phyloP scores from a whole-genome alignment of 345 rosid species.

The Jatropha curcas region DNA sequence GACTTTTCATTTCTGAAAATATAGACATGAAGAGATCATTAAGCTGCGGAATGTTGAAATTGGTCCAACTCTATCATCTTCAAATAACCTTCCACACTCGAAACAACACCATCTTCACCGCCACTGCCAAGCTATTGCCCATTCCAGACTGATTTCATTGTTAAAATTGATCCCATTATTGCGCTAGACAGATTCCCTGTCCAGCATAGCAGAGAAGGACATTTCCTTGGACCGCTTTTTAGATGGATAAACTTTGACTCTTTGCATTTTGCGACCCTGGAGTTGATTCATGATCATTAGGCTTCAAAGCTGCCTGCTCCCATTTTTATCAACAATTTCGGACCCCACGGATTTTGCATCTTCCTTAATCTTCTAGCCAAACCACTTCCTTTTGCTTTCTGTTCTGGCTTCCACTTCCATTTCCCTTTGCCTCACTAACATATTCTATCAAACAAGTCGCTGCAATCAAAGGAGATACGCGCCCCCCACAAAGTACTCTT shows the following conservation, averaged over 20 bases:
- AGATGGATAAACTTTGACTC: slow-evolving; percentile 25
- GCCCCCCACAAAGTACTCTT: slow-evolving; percentile 29
- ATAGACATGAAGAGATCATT: slow-evolving; percentile 51
- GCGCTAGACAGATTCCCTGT: slow-evolving; percentile 74
- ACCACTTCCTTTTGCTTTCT: slow-evolving; percentile 49
- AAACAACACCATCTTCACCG: slow-evolving; percentile 69
- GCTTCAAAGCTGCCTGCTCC: slow-evolving; percentile 21
- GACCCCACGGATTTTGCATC: slow-evolving; percentile 19
- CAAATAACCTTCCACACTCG: slow-evolving; percentile 72
- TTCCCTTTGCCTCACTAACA: slow-evolving; percentile 23
- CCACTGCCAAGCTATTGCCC: slow-evolving; percentile 70
- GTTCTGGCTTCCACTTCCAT: slow-evolving; percentile 23
- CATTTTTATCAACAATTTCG: slow-evolving; percentile 32
- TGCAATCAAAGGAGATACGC: slow-evolving; percentile 36
- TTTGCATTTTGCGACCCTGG: slow-evolving; percentile 29
- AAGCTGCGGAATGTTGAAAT: slow-evolving; percentile 42
- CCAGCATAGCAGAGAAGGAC: slow-evolving; percentile 66
- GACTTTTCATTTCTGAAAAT: slow-evolving; percentile 54
- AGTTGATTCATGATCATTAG: slow-evolving; percentile 33
- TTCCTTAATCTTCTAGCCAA: slow-evolving; percentile 50
- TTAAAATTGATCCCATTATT: slow-evolving; percentile 67
- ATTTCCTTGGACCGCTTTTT: slow-evolving; percentile 64
- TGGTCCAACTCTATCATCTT: slow-evolving; percentile 50
- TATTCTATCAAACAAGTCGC: slow-evolving; percentile 12
- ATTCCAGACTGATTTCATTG: slow-evolving; percentile 75